Base-by-base conservation (phyloP, 495 filamentous ascomycete species). In the Hypoxylon intermedium region DNA sequence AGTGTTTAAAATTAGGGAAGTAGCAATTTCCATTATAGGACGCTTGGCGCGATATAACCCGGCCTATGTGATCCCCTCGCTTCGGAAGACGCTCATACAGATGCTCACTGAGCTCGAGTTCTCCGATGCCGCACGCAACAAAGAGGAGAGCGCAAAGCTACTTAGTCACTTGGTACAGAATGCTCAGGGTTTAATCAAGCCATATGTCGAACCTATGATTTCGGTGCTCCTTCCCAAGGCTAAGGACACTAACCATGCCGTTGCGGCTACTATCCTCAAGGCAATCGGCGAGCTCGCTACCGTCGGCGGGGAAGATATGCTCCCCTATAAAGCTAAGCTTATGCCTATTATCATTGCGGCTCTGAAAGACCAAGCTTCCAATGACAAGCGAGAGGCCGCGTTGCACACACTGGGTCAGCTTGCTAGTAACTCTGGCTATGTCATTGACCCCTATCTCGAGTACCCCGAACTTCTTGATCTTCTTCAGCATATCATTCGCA, bases 271-370 rank as follows among this genome's bases (percentile, higher is more conserved):
- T 6, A 93, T 94, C n/a, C 78, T 99, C 11, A 89, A 89, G 69
- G 93, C 94, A 5, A 88, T 98, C 52, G 94, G 94, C 36, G 92
- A 98, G 66, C 82, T 98, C 62, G 90, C 93, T 12, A 93, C 88
- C 18, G 93, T 98, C 37, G 94, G 95, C 28, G 94, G 95, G 1
- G 86, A 89, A 58, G 87, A 93, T 58, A 96, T 99, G 89, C 82
- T 89, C 28, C 80, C 83, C 1, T 97, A 96, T 71, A 89, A 97
- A 62, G 86, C 89, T 3, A 80, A 86, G 46, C 83, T 99, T 9
- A 99, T 98, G 94, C 89, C 89, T 4, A 92, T 96, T 48, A 95
- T 98, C 67, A 84, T 99, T 53, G 87, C 92, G 54, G 89, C 92
- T 9, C 77, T 99, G 41, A 92, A 98, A 75, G 94, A 98, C 68